These are phyloP conservation scores for Chenopodium suecicum DNA, from an alignment of 148 eudicot genomes.

Conservation along the genomic window DNA sequence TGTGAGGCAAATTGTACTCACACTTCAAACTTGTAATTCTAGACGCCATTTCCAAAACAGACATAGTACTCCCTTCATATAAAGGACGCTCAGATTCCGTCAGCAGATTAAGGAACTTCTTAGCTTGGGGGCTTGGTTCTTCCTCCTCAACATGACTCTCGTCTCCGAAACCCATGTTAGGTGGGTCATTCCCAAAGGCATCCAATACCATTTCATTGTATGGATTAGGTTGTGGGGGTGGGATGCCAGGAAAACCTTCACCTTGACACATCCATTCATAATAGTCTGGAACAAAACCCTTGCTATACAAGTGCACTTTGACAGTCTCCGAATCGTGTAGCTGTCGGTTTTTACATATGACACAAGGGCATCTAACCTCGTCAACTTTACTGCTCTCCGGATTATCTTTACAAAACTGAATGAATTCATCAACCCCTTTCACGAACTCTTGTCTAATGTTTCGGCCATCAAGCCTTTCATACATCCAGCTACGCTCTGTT, in stretches of 20 bases:
- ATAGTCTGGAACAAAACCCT: not conserved
- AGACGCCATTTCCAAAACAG: not conserved
- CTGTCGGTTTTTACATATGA: not conserved
- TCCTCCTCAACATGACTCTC: not conserved
- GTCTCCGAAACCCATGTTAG: not conserved
- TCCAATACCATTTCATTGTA: not conserved
- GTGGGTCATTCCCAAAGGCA: not conserved
- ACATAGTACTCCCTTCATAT: not conserved
- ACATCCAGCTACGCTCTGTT: no score
- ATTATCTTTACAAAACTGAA: not conserved
- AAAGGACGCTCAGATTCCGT: not conserved
- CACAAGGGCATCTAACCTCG: not conserved
- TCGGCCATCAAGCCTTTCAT: not conserved
- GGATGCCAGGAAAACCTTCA: not conserved
- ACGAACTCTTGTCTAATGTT: not conserved
- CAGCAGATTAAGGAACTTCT: not conserved
- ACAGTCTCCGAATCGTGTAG: not conserved
- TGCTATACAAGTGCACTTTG: not conserved
- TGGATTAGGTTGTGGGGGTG: not conserved
- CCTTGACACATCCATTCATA: not conserved
- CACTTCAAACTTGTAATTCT: not conserved
- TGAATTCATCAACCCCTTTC: not conserved
- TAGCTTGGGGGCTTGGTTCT: not conserved
- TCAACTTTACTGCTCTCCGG: not conserved
- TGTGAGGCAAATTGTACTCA: not conserved